Evolutionary conservation across 2,329 filamentous ascomycete species (phyloP), one percentile per base, ranked within the genome.

Genomic region (Phialocephala sp.): DNA sequence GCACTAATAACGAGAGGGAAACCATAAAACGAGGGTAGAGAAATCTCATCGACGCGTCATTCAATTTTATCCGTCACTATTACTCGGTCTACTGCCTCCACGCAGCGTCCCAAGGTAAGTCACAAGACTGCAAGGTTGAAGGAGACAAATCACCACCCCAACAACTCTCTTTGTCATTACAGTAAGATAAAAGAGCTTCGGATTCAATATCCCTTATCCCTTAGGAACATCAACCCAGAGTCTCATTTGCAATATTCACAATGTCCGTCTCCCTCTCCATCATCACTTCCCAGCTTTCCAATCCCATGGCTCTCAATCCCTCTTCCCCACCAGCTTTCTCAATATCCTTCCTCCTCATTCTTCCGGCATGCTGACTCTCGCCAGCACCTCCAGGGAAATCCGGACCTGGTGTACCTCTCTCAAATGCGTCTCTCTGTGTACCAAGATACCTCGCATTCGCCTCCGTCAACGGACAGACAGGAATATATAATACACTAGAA

Each of bases 401-500:
- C 36, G 88, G 89, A 0, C 84, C 86, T 0, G 89, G 89, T 0
- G 83, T 86, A 4, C 93, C 93, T 0, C 80, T 75, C 2, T 90
- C 77, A 71, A 95, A 95, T 0, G 87, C 85, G n/a, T 87, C 82
- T 22, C 90, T 85, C 79, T 97, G 93, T 18, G 86, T 83, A 1
- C 79, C 83, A 0, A 94, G 81, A 74, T 94, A 95, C 24, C 85
- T 79, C 0, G 90, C 88, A 72, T 95, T 97, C 45, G 82, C 79
- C 61, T 89, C 86, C 0, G 93, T 97, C 36, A 93, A 83, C 0
- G 94, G 93, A 62, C 91, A 95, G 0, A 92, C 89, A 0, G 94
- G 93, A 63, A 97, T 97, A 74, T 97, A 97, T 66, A 97, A 74
- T 0, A 97, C 94, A 71, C 89, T 93, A 0, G 91, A 93, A 77